Base-by-base conservation (phyloP, 179 eudicot genomes). In the Beta corolliflora region DNA sequence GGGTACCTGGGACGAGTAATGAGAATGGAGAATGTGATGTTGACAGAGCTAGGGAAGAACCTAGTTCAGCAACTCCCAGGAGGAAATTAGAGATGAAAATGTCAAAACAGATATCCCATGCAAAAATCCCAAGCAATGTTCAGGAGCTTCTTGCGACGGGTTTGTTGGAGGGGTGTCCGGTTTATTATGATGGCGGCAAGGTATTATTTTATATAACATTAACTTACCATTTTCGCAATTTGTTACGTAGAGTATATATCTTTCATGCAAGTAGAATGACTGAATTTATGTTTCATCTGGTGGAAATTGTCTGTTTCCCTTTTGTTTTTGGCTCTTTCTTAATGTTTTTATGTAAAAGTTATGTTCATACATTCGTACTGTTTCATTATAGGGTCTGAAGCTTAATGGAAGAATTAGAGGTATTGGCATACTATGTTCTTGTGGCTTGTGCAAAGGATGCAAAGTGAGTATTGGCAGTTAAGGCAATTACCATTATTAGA, bases 101-200 rank as follows among this genome's bases (percentile, higher is more conserved):
- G 90, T 85, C 93, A 7, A 89, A 91, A 80, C 88, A 89, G 76
- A 83, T 89, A 21, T 85, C 78, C 48, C 44, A 87, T 63, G 79
- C 46, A 36, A 90, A 85, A 80, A 81, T 67, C 60, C 97, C 97
- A 8, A 80, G 76, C 4, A 93, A 89, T 0, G 90, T 89, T 58
- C 90, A 80, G 84, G 97, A 95, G 87, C 97, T 95, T 75, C 83
- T 95, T 14, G 92, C 88, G 80, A 95, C 98, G 16, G 97, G 97
- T 48, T 82, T 93, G 89, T 88, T 95, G 10, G 98, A 95, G 81
- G 97, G 96, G 5, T 92, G 91, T 85, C 88, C 92, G 25, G 97
- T 95, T 85, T 85, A 85, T 79, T 95, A 93, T 85, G 86, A 89
- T 82, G 88, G 90, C 63, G 93, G 92, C 86, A 89, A 90, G 98